Base-by-base conservation (phyloP, 164 flowering plant genomes). In the Houttuynia cordata region DNA sequence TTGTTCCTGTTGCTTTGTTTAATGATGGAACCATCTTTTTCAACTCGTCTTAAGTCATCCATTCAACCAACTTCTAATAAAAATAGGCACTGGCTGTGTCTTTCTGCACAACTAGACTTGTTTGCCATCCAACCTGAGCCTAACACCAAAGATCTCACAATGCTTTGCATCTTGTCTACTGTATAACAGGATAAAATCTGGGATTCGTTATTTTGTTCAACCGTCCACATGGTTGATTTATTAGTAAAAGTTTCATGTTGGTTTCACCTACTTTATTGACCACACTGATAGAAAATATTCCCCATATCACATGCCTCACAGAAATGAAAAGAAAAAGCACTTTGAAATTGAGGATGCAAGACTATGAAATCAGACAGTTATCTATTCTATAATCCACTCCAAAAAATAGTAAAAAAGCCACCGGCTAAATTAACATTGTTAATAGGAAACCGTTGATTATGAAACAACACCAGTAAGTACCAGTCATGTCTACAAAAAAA, bases 31-130 rank as follows among this genome's bases (percentile, higher is more conserved):
- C 47, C 53, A 42, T 37, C 56, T 56, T 60, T 64, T 51, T 42
- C 22, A 24, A 13, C 56, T 39, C 59, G 62, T 49, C 45, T 57
- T 10, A 40, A 61, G 62, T 57, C 62, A 69, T 49, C 56, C 64
- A 50, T 37, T 51, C 42, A 51, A 62, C 54, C 55, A 7, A 42
- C 40, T 59, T 22, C 17, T 13, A 22, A 18, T 54, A 22, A 7
- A 40, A 4, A 41, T 1, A 62, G n/a, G n/a, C 49, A 25, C 34
- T 59, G 1, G 53, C 53, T 49, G n/a, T 49, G 15, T 25, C 45
- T 64, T 39, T 49, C 34, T 34, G 19, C 15, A 14, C 1, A 25
- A 23, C 23, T 3, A 53, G 6, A 20, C 24, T 20, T 20, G 24
- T 53, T 55, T 49, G 41, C 5, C 53, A 8, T 20, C 37, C 57